A percentile compares a stretch with the other conserved stretches of the same genome.
phyloP scores from a whole-genome alignment of 805 yeast genomes.

The Ogataea methylovora region DNA sequence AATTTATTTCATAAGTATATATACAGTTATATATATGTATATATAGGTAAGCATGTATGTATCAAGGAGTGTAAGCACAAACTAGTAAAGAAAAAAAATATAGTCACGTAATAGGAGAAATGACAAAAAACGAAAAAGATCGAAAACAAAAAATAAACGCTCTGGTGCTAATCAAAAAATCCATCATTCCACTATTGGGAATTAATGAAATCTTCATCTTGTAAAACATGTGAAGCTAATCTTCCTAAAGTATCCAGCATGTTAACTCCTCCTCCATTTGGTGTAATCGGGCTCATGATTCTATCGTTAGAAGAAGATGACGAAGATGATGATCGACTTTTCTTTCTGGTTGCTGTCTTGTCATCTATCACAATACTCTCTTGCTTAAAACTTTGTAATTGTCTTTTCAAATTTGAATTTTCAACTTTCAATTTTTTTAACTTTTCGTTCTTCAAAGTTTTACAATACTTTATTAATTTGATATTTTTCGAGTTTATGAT shows the following conservation, averaged over 20 bases:
- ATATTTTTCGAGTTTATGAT: slow-evolving; percentile 22
- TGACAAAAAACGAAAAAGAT: too few relatives aligned
- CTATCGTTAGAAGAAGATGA: neutral
- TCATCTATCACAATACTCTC: too few relatives aligned
- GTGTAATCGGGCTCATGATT: neutral
- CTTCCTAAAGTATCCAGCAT: slow-evolving; percentile 28
- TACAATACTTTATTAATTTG: slow-evolving; percentile 24
- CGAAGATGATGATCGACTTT: neutral
- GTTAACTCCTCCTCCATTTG: slow-evolving; percentile 4
- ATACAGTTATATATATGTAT: too few relatives aligned
- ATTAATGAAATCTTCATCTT: slow-evolving; percentile 20
- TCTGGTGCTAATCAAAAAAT: too few relatives aligned
- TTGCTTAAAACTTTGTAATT: slow-evolving; percentile 11
- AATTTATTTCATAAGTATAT: too few relatives aligned
- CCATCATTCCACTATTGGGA: too few relatives aligned
- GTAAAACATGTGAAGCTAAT: slow-evolving; percentile 26
- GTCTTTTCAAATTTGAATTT: slow-evolving; percentile 18
- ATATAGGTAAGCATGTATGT: too few relatives aligned
- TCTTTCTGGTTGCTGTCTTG: too few relatives aligned
- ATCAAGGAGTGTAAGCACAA: too few relatives aligned
- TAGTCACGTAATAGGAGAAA: too few relatives aligned
- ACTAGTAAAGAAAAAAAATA: too few relatives aligned
- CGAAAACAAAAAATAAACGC: too few relatives aligned
- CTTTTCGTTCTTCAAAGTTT: slow-evolving; percentile 21
- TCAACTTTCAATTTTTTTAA: slow-evolving; percentile 20